phyloP scores from a whole-genome alignment of 345 rosid species.

The Eucalyptus curtisii region DNA sequence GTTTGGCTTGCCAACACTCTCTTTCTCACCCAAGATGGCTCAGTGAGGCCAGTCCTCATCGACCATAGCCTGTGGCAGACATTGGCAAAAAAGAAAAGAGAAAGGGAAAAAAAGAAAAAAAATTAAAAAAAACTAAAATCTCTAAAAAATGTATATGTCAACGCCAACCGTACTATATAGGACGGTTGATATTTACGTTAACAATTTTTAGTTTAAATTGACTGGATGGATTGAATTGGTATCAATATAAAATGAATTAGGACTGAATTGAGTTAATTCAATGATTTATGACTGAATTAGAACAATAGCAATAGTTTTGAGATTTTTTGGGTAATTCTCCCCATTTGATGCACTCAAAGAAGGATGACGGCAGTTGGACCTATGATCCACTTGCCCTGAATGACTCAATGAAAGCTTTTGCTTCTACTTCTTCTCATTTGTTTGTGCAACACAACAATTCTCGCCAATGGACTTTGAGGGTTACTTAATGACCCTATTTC shows the following conservation, averaged over 20 bases:
- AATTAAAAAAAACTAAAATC: too few relatives aligned
- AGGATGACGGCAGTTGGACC: not conserved
- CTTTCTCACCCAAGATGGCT: too few relatives aligned
- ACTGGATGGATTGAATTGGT: fast-evolving
- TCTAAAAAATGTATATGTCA: fast-evolving
- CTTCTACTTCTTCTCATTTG: not conserved
- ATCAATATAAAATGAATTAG: too few relatives aligned
- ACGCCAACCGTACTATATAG: fast-evolving
- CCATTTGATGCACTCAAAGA: not conserved
- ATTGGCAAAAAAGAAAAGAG: too few relatives aligned
- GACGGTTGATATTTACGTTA: fast-evolving
- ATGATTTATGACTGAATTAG: too few relatives aligned
- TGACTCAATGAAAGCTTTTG: not conserved
- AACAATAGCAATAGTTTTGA: fast-evolving
- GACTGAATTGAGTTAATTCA: too few relatives aligned
- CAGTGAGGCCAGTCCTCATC: too few relatives aligned
- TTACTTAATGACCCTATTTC: not conserved
- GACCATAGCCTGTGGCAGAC: too few relatives aligned
- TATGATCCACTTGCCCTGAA: not conserved
- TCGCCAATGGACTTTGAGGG: not conserved
- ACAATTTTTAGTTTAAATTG: too few relatives aligned
- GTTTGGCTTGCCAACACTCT: too few relatives aligned
- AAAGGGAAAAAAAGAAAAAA: too few relatives aligned
- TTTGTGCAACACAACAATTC: not conserved
- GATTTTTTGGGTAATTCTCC: too few relatives aligned